phyloP scores from a whole-genome alignment of 106 monocot genomes.

The Phalaenopsis equestris region DNA sequence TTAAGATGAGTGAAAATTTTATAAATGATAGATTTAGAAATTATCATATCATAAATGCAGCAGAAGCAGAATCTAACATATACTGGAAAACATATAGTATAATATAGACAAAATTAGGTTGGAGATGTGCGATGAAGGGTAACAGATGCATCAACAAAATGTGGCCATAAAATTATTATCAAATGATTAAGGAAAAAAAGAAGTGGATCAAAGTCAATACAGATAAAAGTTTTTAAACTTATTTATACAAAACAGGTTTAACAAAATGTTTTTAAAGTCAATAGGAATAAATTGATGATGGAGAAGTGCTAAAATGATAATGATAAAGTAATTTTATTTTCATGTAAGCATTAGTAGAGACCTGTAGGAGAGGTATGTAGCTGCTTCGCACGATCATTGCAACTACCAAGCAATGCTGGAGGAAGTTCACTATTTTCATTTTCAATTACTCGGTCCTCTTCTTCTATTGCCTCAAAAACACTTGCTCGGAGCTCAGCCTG shows the following conservation, averaged over 20 bases:
- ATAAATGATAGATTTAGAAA: background rate
- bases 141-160: background rate
- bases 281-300: background rate
- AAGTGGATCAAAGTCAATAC: background rate
- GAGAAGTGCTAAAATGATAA: background rate
- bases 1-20: background rate
- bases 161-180: background rate
- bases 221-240: background rate
- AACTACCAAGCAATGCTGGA: slow-evolving; percentile 90
- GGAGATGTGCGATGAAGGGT: background rate
- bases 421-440: slow-evolving; percentile 56
- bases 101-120: background rate
- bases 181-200: background rate
- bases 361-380: slow-evolving; percentile 96
- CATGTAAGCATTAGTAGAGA: slow-evolving; percentile 12
- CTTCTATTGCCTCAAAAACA: slow-evolving; percentile 98
- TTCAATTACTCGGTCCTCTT: slow-evolving; percentile 74
- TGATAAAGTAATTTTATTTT: background rate
- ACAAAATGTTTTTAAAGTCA: background rate
- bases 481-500: slow-evolving; percentile 96
- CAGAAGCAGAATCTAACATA: background rate
- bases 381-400: slow-evolving; percentile 94
- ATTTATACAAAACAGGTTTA: background rate
- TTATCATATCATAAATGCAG: background rate
- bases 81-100: background rate